Base-by-base conservation (phyloP, 495 filamentous ascomycete genomes). In the Paragyromitra xinjiangensis region DNA sequence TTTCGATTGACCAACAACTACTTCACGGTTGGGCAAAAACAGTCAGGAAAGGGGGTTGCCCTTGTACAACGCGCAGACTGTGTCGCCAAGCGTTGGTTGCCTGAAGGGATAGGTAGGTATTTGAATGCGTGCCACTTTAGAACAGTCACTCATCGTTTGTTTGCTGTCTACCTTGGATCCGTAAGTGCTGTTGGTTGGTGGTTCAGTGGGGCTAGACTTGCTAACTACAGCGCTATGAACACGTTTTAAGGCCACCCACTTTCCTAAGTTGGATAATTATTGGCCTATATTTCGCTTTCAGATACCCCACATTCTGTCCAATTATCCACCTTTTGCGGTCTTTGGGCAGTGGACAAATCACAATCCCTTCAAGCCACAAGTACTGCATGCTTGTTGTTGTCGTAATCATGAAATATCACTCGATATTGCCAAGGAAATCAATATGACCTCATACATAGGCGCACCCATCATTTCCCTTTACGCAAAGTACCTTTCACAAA, bases 41-140 rank as follows among this genome's bases (percentile, higher is more conserved):
- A 22, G 19, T 22, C n/a, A 22, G 48, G 65, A 67, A 39, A 14
- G 8, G n/a, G 34, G 19, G 64, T 34, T 58, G 45, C 34, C 39
- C 51, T 51, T 16, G 14, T 51, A 14, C 42, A 12, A 34, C 39
- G 12, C 22, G 1, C 9, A 42, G 51, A 22, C 19, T 22, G 8
- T 53, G n/a, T 6, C n/a, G 50, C 51, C 51, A 58, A 45, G 66
- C 37, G 19, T 58, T 53, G 65, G 51, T 56, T 26, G 66, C 51
- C 65, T 69, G 65, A 69, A 53, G 19, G 50, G 29, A 67, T 48
- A 50, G 7, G 24, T 65, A 65, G 48, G 63, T 34, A 34, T 34
- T 34, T 37, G 3, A 8, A 16, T 40, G 19, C 58, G 5, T 39
- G 26, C 24, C n/a, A 62, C 16, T 7, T 62, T 58, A 2, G 50